These are phyloP conservation scores for Debaryomyces hansenii DNA, from an alignment of 805 yeast species.

Conservation along the genomic window DNA sequence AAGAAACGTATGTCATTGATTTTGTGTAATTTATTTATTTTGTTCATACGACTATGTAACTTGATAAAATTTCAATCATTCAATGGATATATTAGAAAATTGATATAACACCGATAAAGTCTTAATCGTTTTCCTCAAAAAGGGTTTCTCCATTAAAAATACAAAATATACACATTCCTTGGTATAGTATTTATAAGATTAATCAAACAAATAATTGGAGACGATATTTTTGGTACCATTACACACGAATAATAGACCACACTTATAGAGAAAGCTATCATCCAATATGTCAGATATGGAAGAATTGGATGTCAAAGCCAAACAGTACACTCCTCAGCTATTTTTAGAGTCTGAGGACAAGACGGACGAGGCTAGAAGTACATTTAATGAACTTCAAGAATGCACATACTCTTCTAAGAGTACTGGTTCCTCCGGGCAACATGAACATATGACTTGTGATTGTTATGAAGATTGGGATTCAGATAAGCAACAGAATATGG, in stretches of 20 bases:
- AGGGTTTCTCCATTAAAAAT: too few relatives aligned
- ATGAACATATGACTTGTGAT: conserved; percentile 89
- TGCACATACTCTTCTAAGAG: conserved; percentile 63
- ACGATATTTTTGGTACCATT: too few relatives aligned
- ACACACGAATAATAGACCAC: too few relatives aligned
- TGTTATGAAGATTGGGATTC: conserved; percentile 58
- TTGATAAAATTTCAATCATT: neutral
- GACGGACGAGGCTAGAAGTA: conserved; percentile 65
- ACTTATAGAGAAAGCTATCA: too few relatives aligned
- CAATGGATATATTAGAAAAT: too few relatives aligned
- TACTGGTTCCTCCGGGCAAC: conserved; percentile 72
- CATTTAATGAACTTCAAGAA: conserved; percentile 55
- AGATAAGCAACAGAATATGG: conserved; percentile 43
- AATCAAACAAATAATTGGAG: too few relatives aligned
- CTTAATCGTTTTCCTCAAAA: too few relatives aligned
- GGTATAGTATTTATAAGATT: too few relatives aligned
- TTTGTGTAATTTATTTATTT: conserved; percentile 2
- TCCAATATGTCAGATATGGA: conserved; percentile 6
- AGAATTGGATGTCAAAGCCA: neutral
- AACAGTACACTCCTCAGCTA: conserved; percentile 14
- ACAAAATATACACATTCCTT: too few relatives aligned
- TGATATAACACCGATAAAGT: too few relatives aligned
- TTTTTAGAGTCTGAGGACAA: conserved; percentile 49
- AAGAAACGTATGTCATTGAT: neutral
- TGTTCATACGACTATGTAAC: neutral